phyloP scores from a whole-genome alignment of 2,329 filamentous ascomycete genomes.

The Epichloe gansuensis region DNA sequence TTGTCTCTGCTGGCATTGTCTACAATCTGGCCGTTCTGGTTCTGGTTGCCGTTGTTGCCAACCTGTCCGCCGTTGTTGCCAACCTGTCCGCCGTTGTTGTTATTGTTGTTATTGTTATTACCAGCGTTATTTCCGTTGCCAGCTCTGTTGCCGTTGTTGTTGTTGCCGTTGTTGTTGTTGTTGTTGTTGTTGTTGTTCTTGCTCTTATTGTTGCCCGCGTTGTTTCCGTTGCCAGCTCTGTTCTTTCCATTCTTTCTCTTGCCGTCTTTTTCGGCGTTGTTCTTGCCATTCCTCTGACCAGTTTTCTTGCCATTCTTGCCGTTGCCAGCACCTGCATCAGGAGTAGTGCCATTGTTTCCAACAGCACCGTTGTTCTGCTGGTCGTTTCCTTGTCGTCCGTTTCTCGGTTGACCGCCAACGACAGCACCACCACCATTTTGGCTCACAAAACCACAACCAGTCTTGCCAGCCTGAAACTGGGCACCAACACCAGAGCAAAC shows the following conservation, averaged over 20 bases:
- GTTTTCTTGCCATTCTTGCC: background rate
- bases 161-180: too few species aligned
- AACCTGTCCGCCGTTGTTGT: too few species aligned
- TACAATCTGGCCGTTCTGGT: background rate
- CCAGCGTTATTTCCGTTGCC: too few species aligned
- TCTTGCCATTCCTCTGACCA: too few species aligned
- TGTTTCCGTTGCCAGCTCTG: background rate
- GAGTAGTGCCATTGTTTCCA: background rate
- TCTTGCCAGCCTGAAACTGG: conserved; percentile 18
- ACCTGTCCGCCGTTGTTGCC: too few species aligned
- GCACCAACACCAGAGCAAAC: conserved; percentile 19
- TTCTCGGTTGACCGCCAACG: background rate
- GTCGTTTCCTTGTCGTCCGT: background rate
- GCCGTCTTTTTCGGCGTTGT: background rate
- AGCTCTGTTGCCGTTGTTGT: too few species aligned
- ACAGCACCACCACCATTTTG: background rate
- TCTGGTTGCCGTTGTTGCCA: background rate
- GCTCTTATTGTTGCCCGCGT: background rate
- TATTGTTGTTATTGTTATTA: too few species aligned
- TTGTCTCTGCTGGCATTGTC: background rate
- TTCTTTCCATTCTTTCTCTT: background rate
- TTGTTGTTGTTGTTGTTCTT: too few species aligned
- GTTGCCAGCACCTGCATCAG: background rate
- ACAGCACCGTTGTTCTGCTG: background rate
- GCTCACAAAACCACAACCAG: conserved; percentile 17